Base-by-base conservation (phyloP, 2,329 filamentous ascomycete species). In the Colletotrichum incanum region DNA sequence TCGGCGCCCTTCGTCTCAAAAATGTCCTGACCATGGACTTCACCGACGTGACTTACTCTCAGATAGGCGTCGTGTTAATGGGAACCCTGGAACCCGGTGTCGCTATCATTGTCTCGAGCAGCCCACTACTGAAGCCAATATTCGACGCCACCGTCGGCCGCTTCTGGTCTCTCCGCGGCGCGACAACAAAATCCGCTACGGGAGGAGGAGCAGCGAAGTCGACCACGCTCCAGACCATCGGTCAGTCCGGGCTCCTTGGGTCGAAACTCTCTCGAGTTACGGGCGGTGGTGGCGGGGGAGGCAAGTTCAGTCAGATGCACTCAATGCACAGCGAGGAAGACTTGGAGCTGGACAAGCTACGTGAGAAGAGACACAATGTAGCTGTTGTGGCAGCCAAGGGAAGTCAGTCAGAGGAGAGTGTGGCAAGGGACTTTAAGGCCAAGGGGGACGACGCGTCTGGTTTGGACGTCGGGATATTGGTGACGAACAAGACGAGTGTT, bases 51-150 rank as follows among this genome's bases (percentile, higher is more conserved):
- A 73, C 75, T 20, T 77, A 76, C 34, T 74, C 75, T 2, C 73
- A 76, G 3, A 64, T 74, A 43, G 31, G 63, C 5, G 76, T 74
- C 28, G 55, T 58, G 12, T 14, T 58, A 2, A 58, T 58, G 55
- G 55, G 55, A 71, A 76, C 61, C 9, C 75, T 76, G 26, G 76
- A 77, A 52, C 68, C 68, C 18, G 76, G 76, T 7, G 76, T 77
- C 41, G 73, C 75, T 34, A 74, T 77, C 56, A 43, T 77, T 23
- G 76, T 77, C 14, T 75, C 76, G 12, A 76, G 75, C 47, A 77
- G 74, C 2, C 72, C 76, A 11, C 67, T 77, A 0, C 72, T 77
- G 5, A 73, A 76, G 18, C 76, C 76, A 45, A 69, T 77, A 2
- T 77, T 77, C 52, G 76, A 77, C 55, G 74, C 72, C 54, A 50